phyloP scores from a whole-genome alignment of 352 stramenopile species.

The Phytophthora foliorum region DNA sequence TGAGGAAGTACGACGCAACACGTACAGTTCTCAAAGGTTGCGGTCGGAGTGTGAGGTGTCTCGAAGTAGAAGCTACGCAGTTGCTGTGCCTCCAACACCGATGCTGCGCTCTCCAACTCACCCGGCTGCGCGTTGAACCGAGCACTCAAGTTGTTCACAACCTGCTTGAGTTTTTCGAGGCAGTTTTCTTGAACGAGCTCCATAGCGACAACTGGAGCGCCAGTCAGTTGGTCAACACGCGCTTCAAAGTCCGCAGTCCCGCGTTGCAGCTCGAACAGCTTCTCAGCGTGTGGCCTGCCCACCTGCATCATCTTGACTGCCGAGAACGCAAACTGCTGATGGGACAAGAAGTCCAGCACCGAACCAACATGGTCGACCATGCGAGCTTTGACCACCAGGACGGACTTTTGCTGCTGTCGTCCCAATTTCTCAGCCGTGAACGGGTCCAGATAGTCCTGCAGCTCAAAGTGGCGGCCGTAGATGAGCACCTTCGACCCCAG shows the following conservation, averaged over 20 bases:
- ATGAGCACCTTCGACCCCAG: slow-evolving; percentile 85
- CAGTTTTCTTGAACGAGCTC: slow-evolving; percentile 83
- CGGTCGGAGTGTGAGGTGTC: slow-evolving; percentile 61
- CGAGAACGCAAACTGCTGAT: slow-evolving; percentile 76
- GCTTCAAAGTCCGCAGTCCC: slow-evolving; percentile 39
- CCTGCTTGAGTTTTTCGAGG: slow-evolving; percentile 69
- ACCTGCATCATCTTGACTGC: slow-evolving; percentile 87
- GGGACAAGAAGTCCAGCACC: slow-evolving; percentile 65
- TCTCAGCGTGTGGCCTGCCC: slow-evolving; percentile 52
- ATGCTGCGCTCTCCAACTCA: slow-evolving; percentile 63
- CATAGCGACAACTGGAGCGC: slow-evolving; percentile 65
- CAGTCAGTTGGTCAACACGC: slow-evolving; percentile 50
- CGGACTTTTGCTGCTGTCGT: slow-evolving; percentile 73
- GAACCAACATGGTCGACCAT: slow-evolving; percentile 62
- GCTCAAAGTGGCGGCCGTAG: slow-evolving; percentile 85
- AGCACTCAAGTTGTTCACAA: slow-evolving; percentile 51
- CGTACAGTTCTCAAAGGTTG: slow-evolving; percentile 90
- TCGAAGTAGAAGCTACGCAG: slow-evolving; percentile 75
- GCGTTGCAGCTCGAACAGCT: slow-evolving; percentile 61
- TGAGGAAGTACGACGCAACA: slow-evolving; percentile 95
- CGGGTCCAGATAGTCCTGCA: slow-evolving; percentile 86
- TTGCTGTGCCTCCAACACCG: slow-evolving; percentile 65
- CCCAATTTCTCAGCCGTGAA: slow-evolving; percentile 79
- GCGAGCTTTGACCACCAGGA: slow-evolving; percentile 69
- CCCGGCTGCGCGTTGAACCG: slow-evolving; percentile 53